Evolutionary conservation across 164 flowering plant genomes (phyloP), one percentile per base, ranked within the genome.

Genomic region (Vitis rotundifolia): DNA sequence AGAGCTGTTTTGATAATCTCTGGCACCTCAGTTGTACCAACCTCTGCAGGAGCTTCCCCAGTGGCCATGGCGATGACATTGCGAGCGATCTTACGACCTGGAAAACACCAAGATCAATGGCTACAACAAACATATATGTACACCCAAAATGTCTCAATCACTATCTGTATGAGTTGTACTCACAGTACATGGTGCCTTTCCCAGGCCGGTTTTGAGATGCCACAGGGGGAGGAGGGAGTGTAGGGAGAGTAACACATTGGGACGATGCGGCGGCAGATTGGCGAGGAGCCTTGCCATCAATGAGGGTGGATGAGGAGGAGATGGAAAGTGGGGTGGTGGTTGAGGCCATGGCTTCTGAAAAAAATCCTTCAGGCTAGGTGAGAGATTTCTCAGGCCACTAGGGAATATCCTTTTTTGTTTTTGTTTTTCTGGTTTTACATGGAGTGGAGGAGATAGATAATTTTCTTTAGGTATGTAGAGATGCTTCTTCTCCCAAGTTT

Each of bases 41-140:
- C 84, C 63, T 79, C 91, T 0, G 85, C 82, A 9, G 92, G 76
- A 37, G 84, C 85, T 57, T 87, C 97, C 59, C 95, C 93, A 2
- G 94, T 90, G 9, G 94, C 92, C 92, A 80, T 82, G 58, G 93
- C 83, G 48, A 77, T 83, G 15, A 90, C 94, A 84, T 85, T 87
- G 56, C 97, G 84, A 4, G 86, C 92, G 67, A 88, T 67, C 86
- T 85, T 91, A 44, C 90, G 85, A 73, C 92, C 99, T 92, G 81
- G 59, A 73, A 81, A 28, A 8, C 26, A 59, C 13, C 26, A 7
- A 29, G 13, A 8, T 4, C 26, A 13, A 54, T 16, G 60, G 11
- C 11, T n/a, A 31, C 53, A 19, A 64, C 16, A 50, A 11, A 48
- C 22, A 48, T 1, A 12, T 53, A 53, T 64, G 57, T 37, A 49